Base-by-base conservation (phyloP, 2,329 filamentous ascomycete genomes). In the Didymella glomerata region DNA sequence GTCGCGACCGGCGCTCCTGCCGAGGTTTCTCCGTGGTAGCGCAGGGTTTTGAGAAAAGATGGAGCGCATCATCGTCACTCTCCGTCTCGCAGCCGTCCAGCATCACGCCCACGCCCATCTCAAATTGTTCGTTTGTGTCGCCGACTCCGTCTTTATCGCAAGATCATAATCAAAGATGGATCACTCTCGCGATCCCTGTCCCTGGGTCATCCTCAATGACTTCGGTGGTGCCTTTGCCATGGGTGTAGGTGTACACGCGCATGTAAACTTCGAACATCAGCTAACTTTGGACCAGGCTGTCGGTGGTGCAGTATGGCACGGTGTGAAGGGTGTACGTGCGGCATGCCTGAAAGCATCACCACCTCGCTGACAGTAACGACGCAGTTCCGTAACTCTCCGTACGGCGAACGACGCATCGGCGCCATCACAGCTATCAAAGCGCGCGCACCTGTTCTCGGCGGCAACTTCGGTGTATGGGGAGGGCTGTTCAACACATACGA, bases 401-500 rank as follows among this genome's bases (percentile, higher is more conserved):
- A 96, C 78, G 95, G 95, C 77, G 95, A 99, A 84, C 88, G 95
- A 77, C 87, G 94, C 78, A 94, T 98, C 84, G 95, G 95, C 77
- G 81, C 95, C 69, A 86, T 99, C 81, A 97, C 94, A 72, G 95
- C 95, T 61, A 93, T 99, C 81, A 99, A 99, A 85, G 93, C 95
- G 76, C 90, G 95, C 76, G 95, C 95, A 41, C 95, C 95, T 2
- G 94, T 98, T 32, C 86, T 98, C 47, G 95, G 95, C 74, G 95
- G 95, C 73, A 99, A 99, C 84, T 99, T 98, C 72, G 94, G 94
- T 72, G 92, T 96, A 57, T 98, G 95, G 94, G 94, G 95, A 76
- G 95, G 95, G 67, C 83, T 98, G 57, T 98, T 98, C 84, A 92
- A 89, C 71, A 96, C 92, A 62, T 98, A 94, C 75, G 95, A 99